Base-by-base conservation (phyloP, 2,329 filamentous ascomycete genomes). In the Chaetomiaceae sp. region DNA sequence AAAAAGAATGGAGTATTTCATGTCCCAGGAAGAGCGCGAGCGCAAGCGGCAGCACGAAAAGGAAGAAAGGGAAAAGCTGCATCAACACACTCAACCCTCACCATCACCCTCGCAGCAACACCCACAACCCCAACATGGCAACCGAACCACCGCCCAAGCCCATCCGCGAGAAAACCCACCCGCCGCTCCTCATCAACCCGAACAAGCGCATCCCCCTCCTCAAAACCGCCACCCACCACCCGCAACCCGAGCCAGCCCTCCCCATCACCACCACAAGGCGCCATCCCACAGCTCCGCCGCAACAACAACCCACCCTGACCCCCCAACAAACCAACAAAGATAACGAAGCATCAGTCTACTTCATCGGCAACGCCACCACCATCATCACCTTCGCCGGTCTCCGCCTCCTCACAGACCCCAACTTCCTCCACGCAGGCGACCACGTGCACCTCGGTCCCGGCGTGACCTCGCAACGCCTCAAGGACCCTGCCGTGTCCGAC, bases 371-470 rank as follows among this genome's bases (percentile, higher is more conserved):
- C 4, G 79, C 80, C 5, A 82, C 80, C 3, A 81, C 78, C 0
- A 70, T 83, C 36, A 66, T 82, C 11, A 74, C 80, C 64, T 82
- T 76, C 76, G 66, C 72, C 55, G 75, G 74, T 39, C 65, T 79
- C 43, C 74, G 78, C 27, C 71, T 83, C 56, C 72, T 83, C 45
- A 83, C 80, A 0, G 79, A 80, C 64, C 80, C 82, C 8, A 85
- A 85, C 66, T 87, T 87, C 67, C 74, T 87, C 0, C 83, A 48
- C 49, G 39, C 44, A 2, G 36, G 38, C 20, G 33, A 52, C 25
- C 49, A 86, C 60, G 82, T 87, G 8, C 83, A 87, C 64, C 75
- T 87, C 1, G 84, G 83, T 0, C 83, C 83, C 0, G 82, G 82
- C 1, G 81, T 86, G 2, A 78, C 73, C 2, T 77, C 73, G 1